Evolutionary conservation across 2,329 filamentous ascomycete species (phyloP), one percentile per base, ranked within the genome.

Genomic region (Talaromyces sp.): DNA sequence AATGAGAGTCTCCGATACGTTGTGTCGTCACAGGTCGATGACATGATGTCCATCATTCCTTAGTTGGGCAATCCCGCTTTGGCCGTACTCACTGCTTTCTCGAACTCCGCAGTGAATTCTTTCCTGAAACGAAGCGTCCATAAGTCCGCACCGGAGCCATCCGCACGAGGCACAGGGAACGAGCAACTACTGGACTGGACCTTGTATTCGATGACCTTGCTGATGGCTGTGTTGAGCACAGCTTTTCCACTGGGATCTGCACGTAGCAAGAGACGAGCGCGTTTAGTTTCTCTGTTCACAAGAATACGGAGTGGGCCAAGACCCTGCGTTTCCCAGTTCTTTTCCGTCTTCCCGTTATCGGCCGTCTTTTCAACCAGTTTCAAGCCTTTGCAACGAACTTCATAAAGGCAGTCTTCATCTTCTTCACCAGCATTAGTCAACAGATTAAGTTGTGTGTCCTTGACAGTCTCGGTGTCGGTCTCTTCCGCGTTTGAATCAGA

Each of bases 161-260:
- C 79, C 58, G 86, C 84, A 62, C 82, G 83, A 0, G 86, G 82
- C 12, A 77, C 72, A n/a, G 75, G 61, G 52, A 79, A 75, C 35
- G 74, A 69, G 16, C 79, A 73, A 18, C 63, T 89, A 54, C 73
- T 80, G 5, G 68, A 69, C 31, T 83, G 81, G 6, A 82, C 78
- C 69, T 84, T 84, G 78, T 92, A 93, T 5, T 80, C 80, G 59
- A 87, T 76, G n/a, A 82, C 79, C 1, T 85, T 78, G 37, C 91
- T 75, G 56, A 93, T 75, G 21, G 81, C 75, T 68, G 88, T 85
- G 77, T 96, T 96, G 69, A 96, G 78, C 3, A 89, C 83, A 54
- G 93, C 80, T 42, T 88, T 84, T 16, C 91, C 91, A 66, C 87
- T 84, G 0, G 90, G 90, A 66, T 92, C 89, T n/a, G 86, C 85